These are phyloP conservation scores for Arachis hypogaea DNA, from an alignment of 306 rosid genomes.

Conservation along the genomic window DNA sequence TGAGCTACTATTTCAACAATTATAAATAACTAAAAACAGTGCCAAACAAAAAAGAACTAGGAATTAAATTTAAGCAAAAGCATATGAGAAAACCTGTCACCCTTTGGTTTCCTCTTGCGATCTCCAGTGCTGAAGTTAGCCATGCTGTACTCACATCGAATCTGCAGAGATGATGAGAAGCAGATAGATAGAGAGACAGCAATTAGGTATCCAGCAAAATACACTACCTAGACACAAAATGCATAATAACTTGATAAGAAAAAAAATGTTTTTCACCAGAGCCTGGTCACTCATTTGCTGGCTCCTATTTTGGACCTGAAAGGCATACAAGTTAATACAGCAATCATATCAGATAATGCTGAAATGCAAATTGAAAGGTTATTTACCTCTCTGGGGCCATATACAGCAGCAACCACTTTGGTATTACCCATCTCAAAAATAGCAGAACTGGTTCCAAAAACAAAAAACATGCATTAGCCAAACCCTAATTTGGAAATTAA, in stretches of 20 bases:
- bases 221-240: background rate
- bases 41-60: background rate
- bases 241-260: background rate
- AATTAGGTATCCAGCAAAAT: background rate
- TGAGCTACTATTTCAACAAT: conserved; percentile 7
- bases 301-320: conserved; percentile 81
- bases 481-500: background rate
- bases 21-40: conserved; percentile 1
- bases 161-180: conserved; percentile 48
- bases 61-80: conserved; percentile 14
- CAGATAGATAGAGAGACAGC: conserved; percentile 7
- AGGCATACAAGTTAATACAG: conserved; percentile 12
- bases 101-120: conserved; percentile 88
- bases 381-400: conserved; percentile 87
- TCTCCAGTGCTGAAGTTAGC: conserved; percentile 96
- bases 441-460: conserved; percentile 63
- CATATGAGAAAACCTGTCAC: conserved; percentile 64
- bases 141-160: conserved; percentile 91
- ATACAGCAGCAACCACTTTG: conserved; percentile 89
- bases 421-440: conserved; percentile 94
- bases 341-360: background rate
- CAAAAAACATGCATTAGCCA: background rate
- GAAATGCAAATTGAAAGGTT: conserved; percentile 7
- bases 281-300: conserved; percentile 74
- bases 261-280: conserved; percentile 50